phyloP scores from a whole-genome alignment of 495 filamentous ascomycete genomes.

The Lindgomyces ingoldianus region DNA sequence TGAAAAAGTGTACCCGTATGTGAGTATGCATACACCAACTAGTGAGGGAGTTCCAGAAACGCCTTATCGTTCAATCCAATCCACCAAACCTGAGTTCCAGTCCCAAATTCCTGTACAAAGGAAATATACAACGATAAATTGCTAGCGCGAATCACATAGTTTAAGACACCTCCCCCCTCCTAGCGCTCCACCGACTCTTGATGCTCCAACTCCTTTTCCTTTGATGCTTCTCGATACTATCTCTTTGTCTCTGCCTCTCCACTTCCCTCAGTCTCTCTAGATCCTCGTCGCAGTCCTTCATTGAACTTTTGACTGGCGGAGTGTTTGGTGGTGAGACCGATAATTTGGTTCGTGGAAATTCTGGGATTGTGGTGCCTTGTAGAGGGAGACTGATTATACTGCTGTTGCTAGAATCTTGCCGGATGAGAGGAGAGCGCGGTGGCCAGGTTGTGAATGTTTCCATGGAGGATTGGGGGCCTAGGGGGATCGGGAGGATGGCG shows the following conservation, averaged over 20 bases:
- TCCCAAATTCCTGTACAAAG: neutral
- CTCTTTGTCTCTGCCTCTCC: neutral
- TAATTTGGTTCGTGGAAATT: neutral
- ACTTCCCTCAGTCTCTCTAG: neutral
- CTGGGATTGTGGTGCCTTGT: neutral
- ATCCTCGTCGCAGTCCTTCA: neutral
- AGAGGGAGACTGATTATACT: neutral
- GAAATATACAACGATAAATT: neutral
- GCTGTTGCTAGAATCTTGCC: neutral
- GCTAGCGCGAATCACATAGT: no score
- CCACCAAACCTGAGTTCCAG: no score
- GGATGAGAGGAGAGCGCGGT: neutral
- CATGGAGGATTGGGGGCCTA: neutral
- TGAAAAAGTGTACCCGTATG: no score
- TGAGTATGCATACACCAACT: no score
- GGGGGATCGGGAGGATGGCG: neutral
- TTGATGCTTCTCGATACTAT: neutral
- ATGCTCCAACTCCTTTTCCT: slow-evolving; percentile 28
- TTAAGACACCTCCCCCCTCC: no score
- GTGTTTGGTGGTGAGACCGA: neutral
- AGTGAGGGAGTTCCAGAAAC: no score
- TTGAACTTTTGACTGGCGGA: neutral
- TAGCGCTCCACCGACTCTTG: slow-evolving; percentile 3
- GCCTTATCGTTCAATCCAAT: no score
- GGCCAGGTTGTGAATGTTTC: slow-evolving; percentile 1